Evolutionary conservation across 2,329 filamentous ascomycete genomes (phyloP).

Genomic region (Monosporascus sp.): DNA sequence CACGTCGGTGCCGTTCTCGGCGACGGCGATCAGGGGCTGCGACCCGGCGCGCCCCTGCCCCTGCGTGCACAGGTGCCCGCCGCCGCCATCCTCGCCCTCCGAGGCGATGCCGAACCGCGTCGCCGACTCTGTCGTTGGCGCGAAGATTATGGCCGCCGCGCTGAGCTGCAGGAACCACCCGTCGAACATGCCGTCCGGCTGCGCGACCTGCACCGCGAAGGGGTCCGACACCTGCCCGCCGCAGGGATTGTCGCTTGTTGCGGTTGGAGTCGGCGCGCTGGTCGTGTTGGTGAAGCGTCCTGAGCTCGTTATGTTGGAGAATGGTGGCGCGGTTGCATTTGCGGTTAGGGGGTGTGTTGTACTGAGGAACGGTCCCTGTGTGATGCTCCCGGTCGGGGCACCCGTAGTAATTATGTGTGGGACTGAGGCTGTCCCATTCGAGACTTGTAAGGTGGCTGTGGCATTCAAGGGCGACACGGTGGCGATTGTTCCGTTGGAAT

Average conservation of each 20-base stretch:
- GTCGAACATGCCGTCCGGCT: constrained; percentile 24
- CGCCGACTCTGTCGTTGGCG: constrained; percentile 8
- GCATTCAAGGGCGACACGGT: not conserved
- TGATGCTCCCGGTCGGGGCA: not conserved
- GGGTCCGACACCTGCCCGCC: constrained; percentile 18
- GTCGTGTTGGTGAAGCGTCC: constrained; percentile 6
- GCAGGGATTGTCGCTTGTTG: constrained; percentile 17
- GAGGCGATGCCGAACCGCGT: constrained; percentile 18
- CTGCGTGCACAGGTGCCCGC: constrained; percentile 23
- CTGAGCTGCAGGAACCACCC: constrained; percentile 24
- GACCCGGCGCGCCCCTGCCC: constrained; percentile 12
- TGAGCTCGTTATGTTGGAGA: constrained; percentile 1
- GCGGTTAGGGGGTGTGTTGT: not conserved
- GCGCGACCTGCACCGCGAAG: constrained; percentile 21
- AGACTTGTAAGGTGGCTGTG: not conserved
- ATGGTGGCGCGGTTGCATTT: not conserved
- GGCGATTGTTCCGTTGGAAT: not conserved
- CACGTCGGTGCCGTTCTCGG: constrained; percentile 12
- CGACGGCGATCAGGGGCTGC: constrained; percentile 19
- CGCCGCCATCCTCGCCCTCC: constrained; percentile 2
- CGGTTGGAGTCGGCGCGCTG: constrained; percentile 8
- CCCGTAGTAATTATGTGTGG: constrained; percentile 7
- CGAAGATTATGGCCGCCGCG: constrained; percentile 23
- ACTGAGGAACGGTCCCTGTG: not conserved
- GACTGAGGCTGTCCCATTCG: constrained; percentile 5